These are phyloP conservation scores for Aspergillus calidoustus DNA, from an alignment of 2,329 filamentous ascomycete species.

Conservation along the genomic window DNA sequence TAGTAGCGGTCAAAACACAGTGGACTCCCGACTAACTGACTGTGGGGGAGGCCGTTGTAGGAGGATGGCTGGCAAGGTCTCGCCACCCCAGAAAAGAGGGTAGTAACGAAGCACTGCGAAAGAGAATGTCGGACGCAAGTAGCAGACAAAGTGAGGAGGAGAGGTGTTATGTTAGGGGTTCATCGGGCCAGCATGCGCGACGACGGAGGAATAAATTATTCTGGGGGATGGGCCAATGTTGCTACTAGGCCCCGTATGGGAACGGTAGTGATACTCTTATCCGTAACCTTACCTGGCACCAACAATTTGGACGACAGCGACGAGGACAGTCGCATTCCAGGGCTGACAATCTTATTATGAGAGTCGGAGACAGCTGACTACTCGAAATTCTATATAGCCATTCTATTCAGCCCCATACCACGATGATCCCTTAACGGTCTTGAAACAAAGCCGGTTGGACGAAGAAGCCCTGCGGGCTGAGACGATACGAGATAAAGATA, in stretches of 20 bases:
- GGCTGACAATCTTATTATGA: background rate
- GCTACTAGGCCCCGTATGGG: slow-evolving; percentile 19
- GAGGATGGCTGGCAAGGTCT: slow-evolving; percentile 20
- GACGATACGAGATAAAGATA: slow-evolving; percentile 16
- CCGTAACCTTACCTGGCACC: slow-evolving; percentile 2
- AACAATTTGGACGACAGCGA: background rate
- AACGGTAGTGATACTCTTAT: slow-evolving; percentile 17
- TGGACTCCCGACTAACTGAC: slow-evolving; percentile 20
- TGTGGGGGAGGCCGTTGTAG: slow-evolving; percentile 22
- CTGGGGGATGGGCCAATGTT: slow-evolving; percentile 13
- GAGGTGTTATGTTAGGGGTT: slow-evolving; percentile 21
- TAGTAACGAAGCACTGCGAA: slow-evolving; percentile 5
- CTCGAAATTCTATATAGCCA: background rate
- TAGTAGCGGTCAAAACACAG: slow-evolving; percentile 36
- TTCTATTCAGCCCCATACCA: slow-evolving; percentile 2
- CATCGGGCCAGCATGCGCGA: slow-evolving; percentile 15
- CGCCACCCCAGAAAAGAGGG: slow-evolving; percentile 16
- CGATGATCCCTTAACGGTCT: background rate
- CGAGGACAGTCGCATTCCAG: background rate
- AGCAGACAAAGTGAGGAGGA: slow-evolving; percentile 3
- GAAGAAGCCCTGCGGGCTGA: slow-evolving; percentile 10
- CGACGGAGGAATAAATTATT: slow-evolving; percentile 14
- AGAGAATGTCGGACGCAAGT: background rate
- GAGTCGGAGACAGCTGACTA: background rate
- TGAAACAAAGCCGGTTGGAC: slow-evolving; percentile 6